Conservation (phyloP, 345 rosid genomes). For the Rubroshorea leprosula region DNA sequence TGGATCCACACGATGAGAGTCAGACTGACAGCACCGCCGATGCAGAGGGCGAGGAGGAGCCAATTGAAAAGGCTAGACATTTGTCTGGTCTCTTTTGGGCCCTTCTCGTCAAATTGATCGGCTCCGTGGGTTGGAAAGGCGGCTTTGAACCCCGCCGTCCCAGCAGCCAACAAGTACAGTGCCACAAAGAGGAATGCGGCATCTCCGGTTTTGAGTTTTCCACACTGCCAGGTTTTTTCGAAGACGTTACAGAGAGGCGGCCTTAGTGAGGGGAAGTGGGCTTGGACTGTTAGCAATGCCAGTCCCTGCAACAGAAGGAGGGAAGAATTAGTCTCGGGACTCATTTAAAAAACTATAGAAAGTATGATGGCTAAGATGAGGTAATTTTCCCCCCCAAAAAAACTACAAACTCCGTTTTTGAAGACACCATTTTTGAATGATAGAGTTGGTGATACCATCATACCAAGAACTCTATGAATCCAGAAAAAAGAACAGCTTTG, state of each 20-base stretch:
- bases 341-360: no score
- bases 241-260: constrained; percentile 40
- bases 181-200: constrained; percentile 35
- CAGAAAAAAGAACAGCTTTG: constrained; percentile 36
- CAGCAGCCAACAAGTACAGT: constrained; percentile 45
- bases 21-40: constrained; percentile 40
- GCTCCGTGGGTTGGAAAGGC: constrained; percentile 50
- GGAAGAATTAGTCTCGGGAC: no score
- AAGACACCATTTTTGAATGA: no score
- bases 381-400: not conserved
- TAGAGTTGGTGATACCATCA: not conserved
- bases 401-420: not conserved
- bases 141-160: constrained; percentile 49
- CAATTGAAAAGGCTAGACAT: constrained; percentile 58
- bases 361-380: no score
- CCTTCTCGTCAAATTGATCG: constrained; percentile 53
- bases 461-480: constrained; percentile 44
- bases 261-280: constrained; percentile 33
- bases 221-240: constrained; percentile 20
- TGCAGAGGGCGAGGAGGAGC: constrained; percentile 30
- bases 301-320: constrained; percentile 29
- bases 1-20: constrained; percentile 51
- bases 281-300: constrained; percentile 40
- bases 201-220: constrained; percentile 18
- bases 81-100: constrained; percentile 34